Conservation (phyloP, 768 basidiomycete genomes). For the Rhizopogon vesiculosus region DNA sequence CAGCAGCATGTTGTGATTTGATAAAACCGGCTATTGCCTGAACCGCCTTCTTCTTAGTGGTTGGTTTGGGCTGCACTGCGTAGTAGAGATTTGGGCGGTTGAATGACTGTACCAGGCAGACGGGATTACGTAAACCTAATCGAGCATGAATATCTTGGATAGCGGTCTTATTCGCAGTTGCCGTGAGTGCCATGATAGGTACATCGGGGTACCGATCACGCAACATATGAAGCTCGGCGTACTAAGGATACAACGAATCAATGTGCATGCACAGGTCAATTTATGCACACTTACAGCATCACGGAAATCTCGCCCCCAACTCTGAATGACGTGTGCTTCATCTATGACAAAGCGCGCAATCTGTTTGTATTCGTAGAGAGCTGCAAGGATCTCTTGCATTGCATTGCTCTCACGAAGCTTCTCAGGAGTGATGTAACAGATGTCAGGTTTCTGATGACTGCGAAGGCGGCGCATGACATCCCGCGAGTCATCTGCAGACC, state of each 20-base stretch:
- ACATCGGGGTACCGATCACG: conserved; percentile 71
- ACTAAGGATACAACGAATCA: conserved; percentile 36
- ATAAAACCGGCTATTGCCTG: conserved; percentile 71
- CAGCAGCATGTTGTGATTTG: conserved; percentile 43
- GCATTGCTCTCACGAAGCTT: conserved; percentile 60
- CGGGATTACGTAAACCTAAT: conserved; percentile 57
- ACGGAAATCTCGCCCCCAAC: conserved; percentile 94
- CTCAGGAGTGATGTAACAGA: conserved; percentile 93
- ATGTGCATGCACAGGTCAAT: not conserved
- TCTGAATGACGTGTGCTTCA: conserved; percentile 92
- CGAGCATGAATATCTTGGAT: conserved; percentile 74
- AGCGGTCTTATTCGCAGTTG: conserved; percentile 81
- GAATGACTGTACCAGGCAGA: conserved; percentile 73
- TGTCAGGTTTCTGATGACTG: conserved; percentile 44
- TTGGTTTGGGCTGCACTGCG: conserved; percentile 46
- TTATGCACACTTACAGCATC: conserved; percentile 51
- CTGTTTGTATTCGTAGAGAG: conserved; percentile 50
- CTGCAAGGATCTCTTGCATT: conserved; percentile 51
- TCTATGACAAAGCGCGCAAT: conserved; percentile 92
- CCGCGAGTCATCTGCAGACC: conserved; percentile 33
- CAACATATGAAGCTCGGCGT: conserved; percentile 60
- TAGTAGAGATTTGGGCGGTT: conserved; percentile 93
- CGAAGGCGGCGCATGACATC: conserved; percentile 40
- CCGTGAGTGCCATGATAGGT: conserved; percentile 96
- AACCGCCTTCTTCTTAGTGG: conserved; percentile 37